Evolutionary conservation across 345 rosid species (phyloP).

Genomic region (Citrus medica): DNA sequence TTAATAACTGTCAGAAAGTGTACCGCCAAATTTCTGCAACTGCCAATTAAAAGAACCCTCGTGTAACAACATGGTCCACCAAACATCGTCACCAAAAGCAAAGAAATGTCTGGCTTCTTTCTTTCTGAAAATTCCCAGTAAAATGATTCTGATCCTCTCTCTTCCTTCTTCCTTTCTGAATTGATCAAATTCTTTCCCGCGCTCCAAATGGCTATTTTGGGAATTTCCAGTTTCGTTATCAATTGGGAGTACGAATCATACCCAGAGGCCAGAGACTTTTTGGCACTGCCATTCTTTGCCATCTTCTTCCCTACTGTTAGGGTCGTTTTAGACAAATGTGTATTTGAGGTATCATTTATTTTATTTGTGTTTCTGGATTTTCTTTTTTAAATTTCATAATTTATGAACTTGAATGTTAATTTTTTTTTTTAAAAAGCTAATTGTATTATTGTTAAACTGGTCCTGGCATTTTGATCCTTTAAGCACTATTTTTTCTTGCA

Average conservation of each 20-base stretch:
- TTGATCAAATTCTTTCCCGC: neutral
- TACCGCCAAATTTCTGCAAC: too few species aligned
- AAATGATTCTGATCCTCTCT: neutral
- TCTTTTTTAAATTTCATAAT: neutral
- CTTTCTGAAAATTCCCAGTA: too few species aligned
- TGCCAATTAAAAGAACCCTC: too few species aligned
- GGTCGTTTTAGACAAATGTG: slow-evolving; percentile 33
- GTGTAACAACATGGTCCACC: neutral
- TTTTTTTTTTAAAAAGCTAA: too few species aligned
- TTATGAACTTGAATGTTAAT: neutral
- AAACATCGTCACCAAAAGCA: neutral
- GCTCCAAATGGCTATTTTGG: slow-evolving; percentile 14
- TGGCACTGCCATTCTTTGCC: slow-evolving; percentile 30
- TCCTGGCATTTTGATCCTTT: neutral
- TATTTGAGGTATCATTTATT: slow-evolving; percentile 37
- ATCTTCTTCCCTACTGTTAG: slow-evolving; percentile 37
- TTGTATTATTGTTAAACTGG: neutral
- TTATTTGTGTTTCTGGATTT: neutral
- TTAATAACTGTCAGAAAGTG: neutral
- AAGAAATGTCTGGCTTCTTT: neutral
- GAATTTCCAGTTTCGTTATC: slow-evolving; percentile 4
- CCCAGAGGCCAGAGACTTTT: slow-evolving; percentile 29
- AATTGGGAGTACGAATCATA: slow-evolving; percentile 46
- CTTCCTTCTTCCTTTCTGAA: neutral
- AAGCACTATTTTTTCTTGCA: neutral